Base-by-base conservation (phyloP, 148 eudicot genomes). In the Amaranthus cruentus region DNA sequence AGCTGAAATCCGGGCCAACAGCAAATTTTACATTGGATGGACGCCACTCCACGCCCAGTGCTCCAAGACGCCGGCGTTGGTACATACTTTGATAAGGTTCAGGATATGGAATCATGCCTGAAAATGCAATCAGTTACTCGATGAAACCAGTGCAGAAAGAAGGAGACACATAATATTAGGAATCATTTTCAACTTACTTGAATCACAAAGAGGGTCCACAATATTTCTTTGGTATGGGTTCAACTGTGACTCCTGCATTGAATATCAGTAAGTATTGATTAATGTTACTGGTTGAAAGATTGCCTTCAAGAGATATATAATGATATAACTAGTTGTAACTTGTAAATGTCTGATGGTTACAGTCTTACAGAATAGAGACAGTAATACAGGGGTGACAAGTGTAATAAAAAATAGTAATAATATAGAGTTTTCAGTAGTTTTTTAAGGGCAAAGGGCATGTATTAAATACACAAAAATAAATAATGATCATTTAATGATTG, bases 61-160 rank as follows among this genome's bases (percentile, higher is more conserved):
- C 90, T 71, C 97, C 97, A 14, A 91, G 84, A 73, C 99, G 90
- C 18, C 88, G 93, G 15, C 85, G 86, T 82, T 95, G 99, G 70
- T 90, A 95, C 77, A 72, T 85, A 76, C 90, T 91, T 79, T 95
- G 99, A 81, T 90, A 95, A 48, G 99, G 97, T 81, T 95, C 99
- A 15, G 90, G 80, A 74, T 95, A 95, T 52, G 99, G 99, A 71
- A 90, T 81, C 99, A 95, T 85, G 86, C 92, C 98, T 95, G 82
- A 43, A 53, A 72, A 46, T 47, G 18, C 70, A 71, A 79, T 75
- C 55, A 48, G 57, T 55, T 48, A 6, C 59, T 57, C 9, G 50
- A 74, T 55, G 4, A 38, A 56, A 69, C 6, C 9, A 18, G 57
- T 6, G 47, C 12, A 43, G 4, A 51, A 60, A 54, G 12, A n/a